Base-by-base conservation (phyloP, 2,329 filamentous ascomycete species). In the Aspergillus cejpii region DNA sequence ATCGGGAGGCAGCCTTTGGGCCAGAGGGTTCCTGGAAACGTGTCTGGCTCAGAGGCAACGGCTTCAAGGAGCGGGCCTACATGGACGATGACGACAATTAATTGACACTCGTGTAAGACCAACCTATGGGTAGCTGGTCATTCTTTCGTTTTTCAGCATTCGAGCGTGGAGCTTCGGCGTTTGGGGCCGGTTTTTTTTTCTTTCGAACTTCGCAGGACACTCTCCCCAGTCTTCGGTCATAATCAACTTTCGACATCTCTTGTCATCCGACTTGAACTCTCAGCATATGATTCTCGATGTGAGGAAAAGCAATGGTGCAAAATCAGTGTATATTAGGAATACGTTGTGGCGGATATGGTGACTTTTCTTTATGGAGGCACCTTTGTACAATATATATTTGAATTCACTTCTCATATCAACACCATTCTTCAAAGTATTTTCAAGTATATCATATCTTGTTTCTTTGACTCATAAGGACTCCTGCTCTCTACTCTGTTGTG, bases 1-100 rank as follows among this genome's bases (percentile, higher is more conserved):
- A 85, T 58, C 72, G 76, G 31, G 74, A 78, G 54, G 59, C 62
- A 40, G 56, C 63, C 46, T 55, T 62, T 47, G 66, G 63, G 3
- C 52, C 60, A 5, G 65, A 71, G 14, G 63, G 67, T 5, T 60
- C 65, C 11, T 71, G 67, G 66, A 68, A 71, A 54, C 62, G 65
- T 21, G 63, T 64, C 15, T 72, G 66, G 69, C 48, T 65, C 17
- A 59, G 66, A 12, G 64, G 66, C 6, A 60, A 58, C 44, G 54
- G 54, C 19, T 36, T 51, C 26, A 60, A 56, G 39, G 56, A 57
- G 1, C 52, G 54, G 20, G 47, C 52, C 20, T 48, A 53, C 48
- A 38, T 48, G 33, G 58, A 63, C 21, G 56, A 63, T 34, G 60
- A 65, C 29, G 57, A 62, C 43, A 55, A 61, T 37, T 60, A 46